Base-by-base conservation (phyloP, 805 yeast genomes). In the Gaillardinia entomophila region DNA sequence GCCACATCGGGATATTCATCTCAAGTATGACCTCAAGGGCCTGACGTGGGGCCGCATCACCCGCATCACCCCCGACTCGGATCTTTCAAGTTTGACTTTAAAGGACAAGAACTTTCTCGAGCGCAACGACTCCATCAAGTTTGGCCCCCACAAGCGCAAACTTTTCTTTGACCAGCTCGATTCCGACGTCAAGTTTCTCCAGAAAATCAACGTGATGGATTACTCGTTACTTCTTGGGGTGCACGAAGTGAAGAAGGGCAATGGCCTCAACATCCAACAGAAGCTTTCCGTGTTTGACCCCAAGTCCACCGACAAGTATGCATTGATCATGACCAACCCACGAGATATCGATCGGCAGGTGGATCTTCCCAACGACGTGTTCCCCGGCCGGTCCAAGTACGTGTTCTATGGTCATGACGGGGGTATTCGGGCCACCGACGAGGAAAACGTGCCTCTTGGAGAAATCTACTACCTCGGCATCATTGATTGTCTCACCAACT, bases 61-160 rank as follows among this genome's bases (percentile, higher is more conserved):
- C 0, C 54, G 59, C 36, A 49, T 62, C 4, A 57, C 54, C 6
- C 51, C 43, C 33, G 56, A 49, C 8, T 40, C 47, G 35, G 53
- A 47, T 16, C 38, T 60, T 15, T 46, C 67, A 1, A 55, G 60
- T 7, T 37, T 69, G 11, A 86, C 89, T 1, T 65, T 80, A 46
- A 92, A 92, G 54, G 99, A 92, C 58, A 60, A 86, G 37, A 90
- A 92, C 56, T 92, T 95, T 89, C 55, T 90, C 17, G 80, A 84
- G 41, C 62, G 71, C 22, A 64, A 77, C 19, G 79, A 76, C 38
- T 62, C 66, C 19, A 75, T 92, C n/a, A 60, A 72, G 23, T 74
- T 92, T 45, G 96, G 96, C 1, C 89, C 95, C 0, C 49, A 58
- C 7, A 87, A 83, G 47, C 65, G 72, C 24, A 60, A 66, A 27